Evolutionary conservation across 495 filamentous ascomycete species (phyloP).

Genomic region (Rhypophila decipiens): DNA sequence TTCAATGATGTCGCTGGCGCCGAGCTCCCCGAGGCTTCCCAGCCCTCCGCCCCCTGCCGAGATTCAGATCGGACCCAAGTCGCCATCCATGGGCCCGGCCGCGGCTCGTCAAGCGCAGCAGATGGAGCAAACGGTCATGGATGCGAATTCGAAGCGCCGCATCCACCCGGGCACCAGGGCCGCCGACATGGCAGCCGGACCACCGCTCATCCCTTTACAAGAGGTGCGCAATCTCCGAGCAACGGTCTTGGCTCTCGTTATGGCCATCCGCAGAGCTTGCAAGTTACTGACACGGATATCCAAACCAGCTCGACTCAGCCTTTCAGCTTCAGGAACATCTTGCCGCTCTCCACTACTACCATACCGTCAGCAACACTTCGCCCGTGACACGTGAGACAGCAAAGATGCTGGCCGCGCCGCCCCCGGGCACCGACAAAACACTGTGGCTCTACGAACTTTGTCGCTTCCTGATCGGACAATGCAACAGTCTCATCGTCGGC

Average conservation of each 20-base stretch:
- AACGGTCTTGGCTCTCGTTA: background rate
- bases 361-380: slow-evolving; percentile 57
- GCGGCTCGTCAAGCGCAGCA: slow-evolving; percentile 47
- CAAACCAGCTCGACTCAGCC: slow-evolving; percentile 73
- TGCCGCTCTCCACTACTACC: slow-evolving; percentile 77
- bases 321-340: slow-evolving; percentile 99
- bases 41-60: slow-evolving; percentile 86
- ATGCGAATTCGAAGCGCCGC: slow-evolving; percentile 60
- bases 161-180: slow-evolving; percentile 90
- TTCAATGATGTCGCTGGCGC: slow-evolving; percentile 52
- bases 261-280: slow-evolving; percentile 1
- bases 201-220: slow-evolving; percentile 74
- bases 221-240: slow-evolving; percentile 56
- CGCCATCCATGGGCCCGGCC: slow-evolving; percentile 58
- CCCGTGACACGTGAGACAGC: slow-evolving; percentile 73
- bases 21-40: slow-evolving; percentile 78
- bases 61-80: slow-evolving; percentile 81
- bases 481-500: slow-evolving; percentile 82
- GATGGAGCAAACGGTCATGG: slow-evolving; percentile 51
- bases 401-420: slow-evolving; percentile 65
- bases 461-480: slow-evolving; percentile 87
- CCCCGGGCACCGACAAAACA: slow-evolving; percentile 69
- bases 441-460: slow-evolving; percentile 98
- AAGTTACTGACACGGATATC: slow-evolving; percentile 3
- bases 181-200: slow-evolving; percentile 84